Base-by-base conservation (phyloP, 306 rosid genomes). In the Trifolium dubium region DNA sequence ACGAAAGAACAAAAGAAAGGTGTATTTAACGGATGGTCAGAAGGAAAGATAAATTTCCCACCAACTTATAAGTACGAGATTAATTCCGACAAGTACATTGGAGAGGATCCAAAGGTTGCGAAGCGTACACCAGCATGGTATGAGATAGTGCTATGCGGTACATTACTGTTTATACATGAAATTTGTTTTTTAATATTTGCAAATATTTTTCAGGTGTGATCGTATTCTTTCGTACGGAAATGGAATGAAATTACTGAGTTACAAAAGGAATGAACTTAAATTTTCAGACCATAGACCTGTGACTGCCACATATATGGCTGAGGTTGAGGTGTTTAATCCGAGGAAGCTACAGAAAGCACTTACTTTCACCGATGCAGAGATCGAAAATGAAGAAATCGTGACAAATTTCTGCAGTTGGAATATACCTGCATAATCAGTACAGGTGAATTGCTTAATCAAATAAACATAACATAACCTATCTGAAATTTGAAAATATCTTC, bases 61-160 rank as follows among this genome's bases (percentile, higher is more conserved):
- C 98, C 98, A 41, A 93, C 98, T 10, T 91, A 93, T 41, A 93
- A 93, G 81, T 93, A 91, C 55, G 96, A 91, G 79, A 68, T 14
- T 30, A 84, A 91, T 78, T 93, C 97, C 29, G 92, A 89, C 3
- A 93, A 86, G 81, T 93, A 91, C 73, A 73, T 10, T 3, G 94
- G 98, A 34, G 96, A 85, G 51, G 97, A 93, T 49, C 90, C 90
- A 62, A 93, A 84, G 67, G 74, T 75, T 62, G 96, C 85, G 40
- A 89, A 91, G 86, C 98, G 97, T 14, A 89, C 85, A 66, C 98
- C 98, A 8, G 87, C 98, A 74, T 91, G 98, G 98, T 93, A 88
- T 47, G 88, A 65, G 83, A 77, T 13, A 51, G 41, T 64, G 40
- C 9, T 37, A 37, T 44, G 2, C 5, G 14, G 11, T 44, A 44